Evolutionary conservation across 225 moss, liverwort and hornwort genomes (phyloP), one percentile per base, ranked within the genome.

Genomic region (Physcomitrellopsis africana): DNA sequence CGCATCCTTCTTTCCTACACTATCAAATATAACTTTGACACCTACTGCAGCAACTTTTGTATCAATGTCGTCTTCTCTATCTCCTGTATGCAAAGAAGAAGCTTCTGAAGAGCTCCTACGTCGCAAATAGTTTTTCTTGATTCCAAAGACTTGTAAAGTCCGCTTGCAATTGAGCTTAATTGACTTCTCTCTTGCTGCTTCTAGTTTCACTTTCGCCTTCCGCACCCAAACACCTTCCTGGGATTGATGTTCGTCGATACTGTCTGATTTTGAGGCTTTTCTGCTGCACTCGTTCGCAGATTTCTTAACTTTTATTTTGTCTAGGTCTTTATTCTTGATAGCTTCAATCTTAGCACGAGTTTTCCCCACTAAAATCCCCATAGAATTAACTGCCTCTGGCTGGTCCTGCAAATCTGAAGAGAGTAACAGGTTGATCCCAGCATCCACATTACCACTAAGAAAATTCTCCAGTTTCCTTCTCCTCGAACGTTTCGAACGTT

Each of bases 281-380:
- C 65, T 64, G 26, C 64, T 49, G 46, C 18, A 54, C 11, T 41
- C 42, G 27, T 22, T 79, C 15, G 45, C 10, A 23, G 44, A 74
- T 45, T 44, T 47, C 4, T 45, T 24, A 53, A 15, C 15, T 42
- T 74, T 55, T 26, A 17, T 22, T 27, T 56, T 70, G 22, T 32
- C 54, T 55, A 55, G 61, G 57, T 76, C 77, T 67, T 63, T 79
- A 51, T 29, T 68, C 79, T 80, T 87, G 58, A 84, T 68, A 51
- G 77, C 63, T 74, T 81, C 81, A 70, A 86, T 80, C 68, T 78
- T 83, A 49, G 83, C 77, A 69, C 78, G 78, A 78, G 86, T 83
- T 64, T 65, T 86, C 69, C 76, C 68, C 58, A 83, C 61, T 12
- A 72, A 86, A 54, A 83, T 44, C 41, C 72, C 27, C 61, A 60